A percentile compares a stretch with the other conserved stretches of the same genome.
Evolutionary conservation across 2,329 filamentous ascomycete genomes (phyloP).

Genomic region (Aspergillus japonicus): DNA sequence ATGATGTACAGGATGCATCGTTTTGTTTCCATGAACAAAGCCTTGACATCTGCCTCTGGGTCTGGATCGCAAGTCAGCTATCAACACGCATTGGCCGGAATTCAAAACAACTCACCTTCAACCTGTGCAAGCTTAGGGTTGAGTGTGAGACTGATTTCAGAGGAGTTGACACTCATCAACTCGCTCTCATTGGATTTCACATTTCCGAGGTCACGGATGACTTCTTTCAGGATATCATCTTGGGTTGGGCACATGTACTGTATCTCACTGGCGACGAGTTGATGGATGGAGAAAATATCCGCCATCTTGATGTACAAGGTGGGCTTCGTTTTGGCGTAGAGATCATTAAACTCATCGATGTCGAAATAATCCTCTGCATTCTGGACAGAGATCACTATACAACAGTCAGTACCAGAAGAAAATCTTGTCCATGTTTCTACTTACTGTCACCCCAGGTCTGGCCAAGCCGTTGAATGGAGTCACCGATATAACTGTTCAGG

Average conservation of each 20-base stretch:
- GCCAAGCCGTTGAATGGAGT: constrained; percentile 76
- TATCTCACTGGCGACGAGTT: constrained; percentile 77
- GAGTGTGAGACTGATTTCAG: constrained; percentile 86
- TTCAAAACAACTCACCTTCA: constrained; percentile 54
- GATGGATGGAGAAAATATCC: constrained; percentile 95
- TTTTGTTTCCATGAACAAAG: constrained; percentile 97
- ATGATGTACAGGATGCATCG: constrained; percentile 97
- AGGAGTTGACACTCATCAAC: constrained; percentile 79
- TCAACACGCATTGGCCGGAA: constrained; percentile 9
- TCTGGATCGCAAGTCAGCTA: constrained; percentile 50
- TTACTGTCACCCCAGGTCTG: constrained; percentile 68
- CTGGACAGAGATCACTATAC: constrained; percentile 71
- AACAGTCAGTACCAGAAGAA: constrained; percentile 32
- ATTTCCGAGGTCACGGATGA: constrained; percentile 89
- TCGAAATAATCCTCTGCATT: constrained; percentile 91
- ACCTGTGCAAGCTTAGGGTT: constrained; percentile 86
- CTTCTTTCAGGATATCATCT: constrained; percentile 86
- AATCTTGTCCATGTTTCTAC: constrained; percentile 23
- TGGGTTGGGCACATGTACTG: constrained; percentile 71
- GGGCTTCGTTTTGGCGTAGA: constrained; percentile 93
- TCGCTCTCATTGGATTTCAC: constrained; percentile 96
- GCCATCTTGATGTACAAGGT: constrained; percentile 99
- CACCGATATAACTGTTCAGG: constrained; percentile 83
- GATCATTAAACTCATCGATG: constrained; percentile 97
- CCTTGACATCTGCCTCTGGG: constrained; percentile 86